These are phyloP conservation scores for Russula griseocarnosa DNA, from an alignment of 768 basidiomycete genomes.

Conservation along the genomic window DNA sequence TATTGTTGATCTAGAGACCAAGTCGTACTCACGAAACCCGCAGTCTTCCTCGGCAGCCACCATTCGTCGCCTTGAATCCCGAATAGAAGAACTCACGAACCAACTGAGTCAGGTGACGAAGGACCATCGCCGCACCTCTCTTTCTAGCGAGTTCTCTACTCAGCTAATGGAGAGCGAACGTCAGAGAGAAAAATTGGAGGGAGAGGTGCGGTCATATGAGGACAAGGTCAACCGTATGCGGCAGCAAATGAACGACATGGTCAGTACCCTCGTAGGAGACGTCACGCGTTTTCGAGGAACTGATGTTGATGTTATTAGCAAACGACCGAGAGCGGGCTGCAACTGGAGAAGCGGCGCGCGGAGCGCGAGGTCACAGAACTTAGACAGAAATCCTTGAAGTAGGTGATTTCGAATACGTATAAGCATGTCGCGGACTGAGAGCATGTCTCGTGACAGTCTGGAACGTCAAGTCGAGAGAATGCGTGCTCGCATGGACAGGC, in stretches of 20 bases:
- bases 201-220: conserved; percentile 59
- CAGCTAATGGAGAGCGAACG: conserved; percentile 61
- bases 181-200: conserved; percentile 57
- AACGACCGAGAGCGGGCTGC: conserved; percentile 63
- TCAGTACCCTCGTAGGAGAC: conserved; percentile 36
- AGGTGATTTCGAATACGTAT: conserved; percentile 30
- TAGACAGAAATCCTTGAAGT: conserved; percentile 68
- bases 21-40: conserved; percentile 56
- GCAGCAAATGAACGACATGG: conserved; percentile 56
- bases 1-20: conserved; percentile 79
- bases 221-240: conserved; percentile 54
- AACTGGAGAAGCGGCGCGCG: conserved; percentile 67
- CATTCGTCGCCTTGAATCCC: conserved; percentile 59
- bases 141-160: conserved; percentile 45
- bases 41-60: conserved; percentile 37
- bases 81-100: conserved; percentile 67
- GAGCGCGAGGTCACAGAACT: conserved; percentile 73
- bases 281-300: neutral
- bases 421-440: neutral
- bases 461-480: conserved; percentile 68
- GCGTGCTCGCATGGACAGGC: conserved; percentile 59
- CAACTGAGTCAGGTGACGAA: conserved; percentile 53
- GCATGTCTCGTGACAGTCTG: conserved; percentile 29
- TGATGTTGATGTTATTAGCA: conserved; percentile 43
- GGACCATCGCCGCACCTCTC: conserved; percentile 40